Conservation (phyloP, 768 basidiomycete genomes). For the Tricholoma saponaceum region DNA sequence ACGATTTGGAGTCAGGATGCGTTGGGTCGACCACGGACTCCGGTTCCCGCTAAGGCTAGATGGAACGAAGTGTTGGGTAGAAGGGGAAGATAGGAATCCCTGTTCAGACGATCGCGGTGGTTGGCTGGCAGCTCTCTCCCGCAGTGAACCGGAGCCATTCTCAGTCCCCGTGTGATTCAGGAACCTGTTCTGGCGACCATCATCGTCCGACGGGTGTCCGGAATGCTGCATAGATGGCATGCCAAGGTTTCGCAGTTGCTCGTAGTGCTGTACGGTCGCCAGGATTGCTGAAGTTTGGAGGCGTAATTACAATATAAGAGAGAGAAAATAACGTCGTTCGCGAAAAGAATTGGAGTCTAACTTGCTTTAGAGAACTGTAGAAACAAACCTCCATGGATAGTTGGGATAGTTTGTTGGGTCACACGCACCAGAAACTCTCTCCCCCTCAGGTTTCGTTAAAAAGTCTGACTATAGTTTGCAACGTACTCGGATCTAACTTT, state of each 20-base stretch:
- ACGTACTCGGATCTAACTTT: conserved; percentile 13
- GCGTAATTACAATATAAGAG: conserved; percentile 10
- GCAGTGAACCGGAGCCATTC: conserved; percentile 40
- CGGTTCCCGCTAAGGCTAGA: conserved; percentile 41
- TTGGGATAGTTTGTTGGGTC: background rate
- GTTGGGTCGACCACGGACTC: conserved; percentile 41
- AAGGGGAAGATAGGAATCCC: conserved; percentile 46
- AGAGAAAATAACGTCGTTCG: conserved; percentile 7
- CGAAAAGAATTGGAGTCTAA: conserved; percentile 5
- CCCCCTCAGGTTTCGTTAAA: conserved; percentile 11
- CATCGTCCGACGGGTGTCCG: conserved; percentile 38
- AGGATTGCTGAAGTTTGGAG: conserved; percentile 12
- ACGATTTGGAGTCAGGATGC: conserved; percentile 43
- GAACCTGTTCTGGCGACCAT: conserved; percentile 62
- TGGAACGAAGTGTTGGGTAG: conserved; percentile 47
- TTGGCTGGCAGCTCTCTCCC: conserved; percentile 68
- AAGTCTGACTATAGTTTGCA: conserved; percentile 11
- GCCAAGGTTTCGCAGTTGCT: conserved; percentile 18
- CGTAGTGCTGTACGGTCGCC: conserved; percentile 21
- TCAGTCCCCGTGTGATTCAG: conserved; percentile 35
- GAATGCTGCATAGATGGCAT: conserved; percentile 26
- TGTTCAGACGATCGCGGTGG: conserved; percentile 54
- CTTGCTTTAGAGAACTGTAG: conserved; percentile 4
- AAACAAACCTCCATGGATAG: background rate
- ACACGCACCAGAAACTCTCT: conserved; percentile 13